A percentile compares a stretch with the other conserved stretches of the same genome.
Evolutionary conservation across 2,329 filamentous ascomycete genomes (phyloP).

Genomic region (Dactylella cylindrospora): DNA sequence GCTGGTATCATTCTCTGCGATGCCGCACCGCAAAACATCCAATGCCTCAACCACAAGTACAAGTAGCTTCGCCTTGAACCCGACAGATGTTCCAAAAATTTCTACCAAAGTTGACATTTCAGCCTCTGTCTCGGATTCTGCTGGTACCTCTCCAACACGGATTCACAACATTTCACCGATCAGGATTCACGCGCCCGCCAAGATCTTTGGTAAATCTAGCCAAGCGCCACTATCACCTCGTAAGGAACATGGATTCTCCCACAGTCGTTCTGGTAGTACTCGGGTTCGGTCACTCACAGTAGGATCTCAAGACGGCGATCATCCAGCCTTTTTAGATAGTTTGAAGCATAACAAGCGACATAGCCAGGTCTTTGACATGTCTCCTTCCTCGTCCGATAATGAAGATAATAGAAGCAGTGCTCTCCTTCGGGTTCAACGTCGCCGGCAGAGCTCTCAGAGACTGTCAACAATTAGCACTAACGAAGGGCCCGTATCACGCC

Average conservation of each 20-base stretch:
- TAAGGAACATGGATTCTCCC: slow-evolving; percentile 42
- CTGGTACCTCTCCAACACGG: slow-evolving; percentile 62
- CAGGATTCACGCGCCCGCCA: slow-evolving; percentile 38
- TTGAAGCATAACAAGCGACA: slow-evolving; percentile 77
- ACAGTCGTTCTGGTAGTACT: slow-evolving; percentile 54
- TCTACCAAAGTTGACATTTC: slow-evolving; percentile 54
- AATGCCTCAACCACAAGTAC: slow-evolving; percentile 55
- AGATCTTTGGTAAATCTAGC: slow-evolving; percentile 51
- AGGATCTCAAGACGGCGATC: slow-evolving; percentile 88
- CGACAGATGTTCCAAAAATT: slow-evolving; percentile 63
- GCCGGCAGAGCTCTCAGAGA: slow-evolving; percentile 91
- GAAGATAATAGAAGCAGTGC: slow-evolving; percentile 91
- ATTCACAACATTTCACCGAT: slow-evolving; percentile 55
- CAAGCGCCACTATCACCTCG: slow-evolving; percentile 52
- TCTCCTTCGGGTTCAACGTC: slow-evolving; percentile 84
- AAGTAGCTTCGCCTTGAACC: slow-evolving; percentile 58
- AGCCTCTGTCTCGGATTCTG: slow-evolving; percentile 48
- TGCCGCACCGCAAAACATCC: slow-evolving; percentile 87
- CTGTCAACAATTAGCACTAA: slow-evolving; percentile 86
- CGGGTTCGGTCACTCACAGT: slow-evolving; percentile 87
- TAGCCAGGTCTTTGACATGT: slow-evolving; percentile 94
- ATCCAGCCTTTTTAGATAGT: slow-evolving; percentile 66
- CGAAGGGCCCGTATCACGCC: slow-evolving; percentile 82
- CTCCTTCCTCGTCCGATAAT: slow-evolving; percentile 95
- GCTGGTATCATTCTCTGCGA: slow-evolving; percentile 92